These are phyloP conservation scores for Fusarium sulawesiense DNA, from an alignment of 2,329 filamentous ascomycete species.

Conservation along the genomic window DNA sequence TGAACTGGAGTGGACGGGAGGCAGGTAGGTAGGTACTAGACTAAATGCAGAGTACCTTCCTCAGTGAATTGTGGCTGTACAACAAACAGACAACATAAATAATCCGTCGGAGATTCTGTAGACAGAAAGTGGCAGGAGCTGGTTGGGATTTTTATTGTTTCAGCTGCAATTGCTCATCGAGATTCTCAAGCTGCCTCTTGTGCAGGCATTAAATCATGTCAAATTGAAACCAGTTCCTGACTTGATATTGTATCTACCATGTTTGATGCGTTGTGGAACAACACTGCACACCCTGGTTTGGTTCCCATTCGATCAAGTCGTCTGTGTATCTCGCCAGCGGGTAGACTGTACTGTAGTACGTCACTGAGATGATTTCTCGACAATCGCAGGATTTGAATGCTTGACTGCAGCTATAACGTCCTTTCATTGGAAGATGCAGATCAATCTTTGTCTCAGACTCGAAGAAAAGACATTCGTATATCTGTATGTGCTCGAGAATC, in stretches of 20 bases:
- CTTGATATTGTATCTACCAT: background rate
- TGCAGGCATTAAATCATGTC: background rate
- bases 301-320: background rate
- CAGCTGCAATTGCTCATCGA: conserved; percentile 18
- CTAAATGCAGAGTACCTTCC: background rate
- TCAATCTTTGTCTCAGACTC: background rate
- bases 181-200: conserved; percentile 6
- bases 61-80: background rate
- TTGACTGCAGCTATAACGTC: background rate
- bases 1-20: background rate
- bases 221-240: background rate
- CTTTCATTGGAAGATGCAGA: background rate
- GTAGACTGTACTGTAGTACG: background rate
- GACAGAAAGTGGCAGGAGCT: background rate
- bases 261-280: background rate
- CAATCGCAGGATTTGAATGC: background rate
- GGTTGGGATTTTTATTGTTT: background rate
- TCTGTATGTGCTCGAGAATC: background rate
- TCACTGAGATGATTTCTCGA: background rate
- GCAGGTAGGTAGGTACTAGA: background rate
- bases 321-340: background rate
- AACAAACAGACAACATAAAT: background rate
- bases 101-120: background rate
- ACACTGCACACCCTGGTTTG: background rate
- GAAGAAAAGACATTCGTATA: background rate